Conservation (phyloP, 2,329 filamentous ascomycete species). For the Davidsoniella neocaledoniae region DNA sequence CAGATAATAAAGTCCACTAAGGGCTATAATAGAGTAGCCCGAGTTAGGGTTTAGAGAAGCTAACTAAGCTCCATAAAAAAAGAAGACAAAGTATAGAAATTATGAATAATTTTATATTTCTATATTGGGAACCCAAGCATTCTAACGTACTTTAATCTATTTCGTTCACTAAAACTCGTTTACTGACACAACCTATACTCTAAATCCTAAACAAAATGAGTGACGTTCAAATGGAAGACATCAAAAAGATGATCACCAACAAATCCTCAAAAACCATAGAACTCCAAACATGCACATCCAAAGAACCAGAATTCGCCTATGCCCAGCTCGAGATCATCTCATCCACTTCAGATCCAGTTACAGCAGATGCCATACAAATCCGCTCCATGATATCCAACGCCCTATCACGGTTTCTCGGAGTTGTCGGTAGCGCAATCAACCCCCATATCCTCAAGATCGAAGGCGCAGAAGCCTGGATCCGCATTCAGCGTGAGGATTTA, state of each 20-base stretch:
- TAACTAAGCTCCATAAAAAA: too few species aligned
- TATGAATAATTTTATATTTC: too few species aligned
- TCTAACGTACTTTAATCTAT: too few species aligned
- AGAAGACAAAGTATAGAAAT: too few species aligned
- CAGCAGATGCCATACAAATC: slow-evolving; percentile 44
- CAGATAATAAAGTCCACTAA: too few species aligned
- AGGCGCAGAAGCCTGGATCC: slow-evolving; percentile 41
- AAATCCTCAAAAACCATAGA: slow-evolving; percentile 25
- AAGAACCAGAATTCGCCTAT: slow-evolving; percentile 37
- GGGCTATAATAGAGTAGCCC: too few species aligned
- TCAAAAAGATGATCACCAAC: slow-evolving; percentile 18
- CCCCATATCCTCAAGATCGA: slow-evolving; percentile 53
- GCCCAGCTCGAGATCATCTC: slow-evolving; percentile 32
- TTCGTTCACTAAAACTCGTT: too few species aligned
- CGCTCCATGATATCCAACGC: slow-evolving; percentile 47
- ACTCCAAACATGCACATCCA: slow-evolving; percentile 35
- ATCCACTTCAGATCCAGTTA: slow-evolving; percentile 9
- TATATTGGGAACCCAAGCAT: too few species aligned
- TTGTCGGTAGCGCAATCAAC: slow-evolving; percentile 47
- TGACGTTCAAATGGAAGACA: slow-evolving; percentile 11
- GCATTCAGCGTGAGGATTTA: slow-evolving; percentile 45
- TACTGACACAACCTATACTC: too few species aligned
- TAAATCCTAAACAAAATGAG: too few species aligned
- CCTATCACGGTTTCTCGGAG: slow-evolving; percentile 51
- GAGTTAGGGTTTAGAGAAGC: too few species aligned